Evolutionary conservation across 768 basidiomycete genomes (phyloP).

Genomic region (Phylloporus sp.): DNA sequence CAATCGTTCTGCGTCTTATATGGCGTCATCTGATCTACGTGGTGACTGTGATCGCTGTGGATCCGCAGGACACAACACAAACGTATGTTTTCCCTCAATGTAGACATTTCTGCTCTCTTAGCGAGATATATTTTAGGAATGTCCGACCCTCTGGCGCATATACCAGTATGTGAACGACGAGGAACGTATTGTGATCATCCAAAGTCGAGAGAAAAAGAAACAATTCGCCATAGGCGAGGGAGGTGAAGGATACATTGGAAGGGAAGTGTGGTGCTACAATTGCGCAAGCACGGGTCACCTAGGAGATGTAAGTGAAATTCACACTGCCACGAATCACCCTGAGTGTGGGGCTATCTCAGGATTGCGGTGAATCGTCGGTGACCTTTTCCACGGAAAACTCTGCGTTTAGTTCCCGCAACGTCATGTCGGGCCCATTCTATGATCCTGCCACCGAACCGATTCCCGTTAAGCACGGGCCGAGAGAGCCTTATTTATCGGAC

Average conservation of each 20-base stretch:
- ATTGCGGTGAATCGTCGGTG: constrained; percentile 46
- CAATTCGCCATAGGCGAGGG: constrained; percentile 55
- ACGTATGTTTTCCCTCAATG: constrained; percentile 39
- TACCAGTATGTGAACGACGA: constrained; percentile 65
- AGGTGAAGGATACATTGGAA: constrained; percentile 72
- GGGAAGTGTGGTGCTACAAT: constrained; percentile 78
- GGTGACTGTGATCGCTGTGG: constrained; percentile 68
- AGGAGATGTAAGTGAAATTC: constrained; percentile 59
- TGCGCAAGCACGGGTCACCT: constrained; percentile 70
- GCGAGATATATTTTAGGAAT: constrained; percentile 52
- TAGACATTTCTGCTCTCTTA: background rate
- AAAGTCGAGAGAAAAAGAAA: constrained; percentile 45
- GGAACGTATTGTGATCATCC: constrained; percentile 43
- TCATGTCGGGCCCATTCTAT: constrained; percentile 62
- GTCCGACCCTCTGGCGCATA: constrained; percentile 75
- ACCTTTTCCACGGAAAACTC: constrained; percentile 50
- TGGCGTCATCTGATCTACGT: constrained; percentile 23
- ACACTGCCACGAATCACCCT: background rate
- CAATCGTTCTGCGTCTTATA: constrained; percentile 41
- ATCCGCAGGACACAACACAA: constrained; percentile 55
- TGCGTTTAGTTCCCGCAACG: constrained; percentile 63
- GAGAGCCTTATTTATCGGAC: constrained; percentile 38
- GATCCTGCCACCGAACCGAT: constrained; percentile 36
- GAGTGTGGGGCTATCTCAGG: constrained; percentile 35
- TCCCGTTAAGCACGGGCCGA: constrained; percentile 32